These are phyloP conservation scores for Alternaria ventricosa DNA, from an alignment of 2,329 filamentous ascomycete species.

Conservation along the genomic window DNA sequence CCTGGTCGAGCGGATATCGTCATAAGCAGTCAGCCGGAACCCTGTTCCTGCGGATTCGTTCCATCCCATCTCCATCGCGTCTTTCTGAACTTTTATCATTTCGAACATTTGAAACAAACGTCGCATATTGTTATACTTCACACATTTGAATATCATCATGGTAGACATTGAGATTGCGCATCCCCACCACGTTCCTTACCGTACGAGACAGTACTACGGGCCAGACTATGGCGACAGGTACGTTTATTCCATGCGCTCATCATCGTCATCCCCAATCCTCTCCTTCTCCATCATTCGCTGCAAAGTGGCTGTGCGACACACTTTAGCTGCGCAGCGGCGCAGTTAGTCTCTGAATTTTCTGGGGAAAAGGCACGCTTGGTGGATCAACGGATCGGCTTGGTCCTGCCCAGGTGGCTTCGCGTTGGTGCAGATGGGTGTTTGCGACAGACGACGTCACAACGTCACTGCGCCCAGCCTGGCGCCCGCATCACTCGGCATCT, in stretches of 20 bases:
- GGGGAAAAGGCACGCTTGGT: constrained; percentile 11
- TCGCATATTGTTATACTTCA: constrained; percentile 4
- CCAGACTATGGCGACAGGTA: constrained; percentile 26
- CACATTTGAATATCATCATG: background rate
- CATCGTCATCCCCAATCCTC: background rate
- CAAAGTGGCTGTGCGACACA: constrained; percentile 8
- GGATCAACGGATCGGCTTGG: background rate
- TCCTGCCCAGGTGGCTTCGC: background rate
- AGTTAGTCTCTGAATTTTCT: constrained; percentile 5
- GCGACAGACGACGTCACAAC: constrained; percentile 15
- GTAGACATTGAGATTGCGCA: background rate
- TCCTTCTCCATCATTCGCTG: background rate
- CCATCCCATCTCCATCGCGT: constrained; percentile 10
- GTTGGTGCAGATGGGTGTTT: background rate
- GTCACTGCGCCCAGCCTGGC: constrained; percentile 3
- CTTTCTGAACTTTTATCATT: constrained; percentile 1
- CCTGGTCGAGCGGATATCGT: constrained; percentile 14
- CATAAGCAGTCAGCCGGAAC: constrained; percentile 5
- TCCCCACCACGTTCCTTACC: background rate
- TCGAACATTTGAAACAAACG: background rate
- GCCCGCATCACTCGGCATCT: constrained; percentile 5
- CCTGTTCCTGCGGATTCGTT: background rate
- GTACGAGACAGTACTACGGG: background rate
- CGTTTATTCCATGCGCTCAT: constrained; percentile 13
- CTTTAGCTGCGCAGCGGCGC: background rate